Conservation (phyloP, 1,139 yeast species). For the Kodamaea sp. region DNA sequence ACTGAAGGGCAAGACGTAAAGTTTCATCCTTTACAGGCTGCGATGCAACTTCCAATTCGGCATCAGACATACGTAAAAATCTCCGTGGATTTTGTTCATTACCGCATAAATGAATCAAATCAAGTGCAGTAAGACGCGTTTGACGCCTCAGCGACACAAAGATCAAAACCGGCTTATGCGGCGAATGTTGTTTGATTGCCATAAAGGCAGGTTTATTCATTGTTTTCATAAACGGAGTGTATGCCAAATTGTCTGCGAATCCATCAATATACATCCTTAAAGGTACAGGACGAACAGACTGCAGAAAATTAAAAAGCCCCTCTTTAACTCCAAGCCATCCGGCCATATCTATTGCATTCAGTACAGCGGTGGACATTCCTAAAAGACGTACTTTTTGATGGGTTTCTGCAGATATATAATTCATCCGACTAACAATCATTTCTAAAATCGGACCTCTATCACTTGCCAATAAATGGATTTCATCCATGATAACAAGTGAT, state of each 20-base stretch:
- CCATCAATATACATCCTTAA: constrained; percentile 97
- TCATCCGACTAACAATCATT: constrained; percentile 98
- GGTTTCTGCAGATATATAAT: constrained; percentile 77
- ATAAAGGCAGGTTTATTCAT: constrained; percentile 98
- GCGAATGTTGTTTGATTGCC: constrained; percentile 96
- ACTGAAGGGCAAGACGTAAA: constrained; percentile 75
- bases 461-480: constrained; percentile 92
- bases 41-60: constrained; percentile 63
- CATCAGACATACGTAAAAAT: constrained; percentile 73
- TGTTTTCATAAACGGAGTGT: constrained; percentile 93
- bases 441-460: constrained; percentile 98
- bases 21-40: constrained; percentile 84
- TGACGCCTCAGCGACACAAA: constrained; percentile 98
- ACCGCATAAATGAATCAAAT: constrained; percentile 90
- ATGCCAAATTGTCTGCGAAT: constrained; percentile 90
- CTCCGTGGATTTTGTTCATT: constrained; percentile 90
- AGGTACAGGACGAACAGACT: constrained; percentile 96
- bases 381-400: constrained; percentile 72
- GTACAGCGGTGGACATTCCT: constrained; percentile 97
- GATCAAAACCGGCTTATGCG: constrained; percentile 84
- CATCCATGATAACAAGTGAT: constrained; percentile 94
- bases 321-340: constrained; percentile 92
- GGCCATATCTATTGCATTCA: constrained; percentile 97
- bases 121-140: constrained; percentile 91
- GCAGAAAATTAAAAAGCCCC: constrained; percentile 91